These are phyloP conservation scores for Neoboletus subvelutipes DNA, from an alignment of 768 basidiomycete genomes.

Conservation along the genomic window DNA sequence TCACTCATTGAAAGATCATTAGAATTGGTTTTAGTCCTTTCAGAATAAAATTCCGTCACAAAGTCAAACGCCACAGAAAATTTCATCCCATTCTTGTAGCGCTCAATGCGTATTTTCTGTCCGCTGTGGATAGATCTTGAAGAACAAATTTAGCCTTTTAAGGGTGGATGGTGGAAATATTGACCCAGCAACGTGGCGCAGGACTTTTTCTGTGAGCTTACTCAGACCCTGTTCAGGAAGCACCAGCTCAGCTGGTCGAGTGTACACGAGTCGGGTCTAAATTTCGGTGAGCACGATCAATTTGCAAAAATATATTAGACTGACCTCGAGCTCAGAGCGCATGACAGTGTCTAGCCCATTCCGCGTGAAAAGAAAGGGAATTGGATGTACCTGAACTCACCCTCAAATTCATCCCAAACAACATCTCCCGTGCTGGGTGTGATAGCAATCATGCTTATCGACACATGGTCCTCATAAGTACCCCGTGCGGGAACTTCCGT, in stretches of 20 bases:
- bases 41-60: slow-evolving; percentile 65
- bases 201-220: slow-evolving; percentile 70
- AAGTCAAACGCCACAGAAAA: slow-evolving; percentile 71
- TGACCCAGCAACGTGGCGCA: slow-evolving; percentile 70
- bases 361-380: slow-evolving; percentile 5
- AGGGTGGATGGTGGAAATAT: slow-evolving; percentile 13
- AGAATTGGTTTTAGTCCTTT: slow-evolving; percentile 44
- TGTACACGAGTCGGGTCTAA: slow-evolving; percentile 85
- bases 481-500: slow-evolving; percentile 46
- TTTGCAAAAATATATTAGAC: slow-evolving; percentile 5
- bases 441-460: slow-evolving; percentile 73
- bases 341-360: slow-evolving; percentile 63
- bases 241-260: slow-evolving; percentile 79
- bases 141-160: slow-evolving; percentile 3
- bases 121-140: slow-evolving; percentile 39
- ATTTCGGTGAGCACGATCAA: neutral
- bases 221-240: slow-evolving; percentile 60
- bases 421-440: slow-evolving; percentile 91
- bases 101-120: slow-evolving; percentile 60
- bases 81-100: slow-evolving; percentile 50
- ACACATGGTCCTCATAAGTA: slow-evolving; percentile 34
- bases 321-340: slow-evolving; percentile 86
- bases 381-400: slow-evolving; percentile 35
- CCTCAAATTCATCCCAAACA: slow-evolving; percentile 88
- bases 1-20: slow-evolving; percentile 32